A percentile compares a stretch with the other conserved stretches of the same genome.
Evolutionary conservation across 2,329 filamentous ascomycete genomes (phyloP).

Genomic region (Scorias spongiosa): DNA sequence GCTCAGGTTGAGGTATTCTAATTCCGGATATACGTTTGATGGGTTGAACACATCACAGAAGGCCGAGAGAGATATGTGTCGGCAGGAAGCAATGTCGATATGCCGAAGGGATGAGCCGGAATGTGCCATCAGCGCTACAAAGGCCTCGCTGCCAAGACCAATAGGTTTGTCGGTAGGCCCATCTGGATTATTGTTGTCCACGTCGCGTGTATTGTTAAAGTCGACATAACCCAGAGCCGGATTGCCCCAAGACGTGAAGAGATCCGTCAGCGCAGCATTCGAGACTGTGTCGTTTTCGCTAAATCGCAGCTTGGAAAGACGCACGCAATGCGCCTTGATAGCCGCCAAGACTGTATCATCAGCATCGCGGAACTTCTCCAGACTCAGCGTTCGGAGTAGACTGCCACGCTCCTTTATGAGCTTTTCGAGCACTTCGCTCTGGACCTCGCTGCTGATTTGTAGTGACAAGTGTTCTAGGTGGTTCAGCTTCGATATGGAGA

Average conservation of each 20-base stretch:
- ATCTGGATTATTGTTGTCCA: conserved; percentile 56
- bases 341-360: conserved; percentile 55
- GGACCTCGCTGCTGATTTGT: conserved; percentile 44
- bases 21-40: conserved; percentile 47
- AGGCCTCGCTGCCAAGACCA: conserved; percentile 61
- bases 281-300: conserved; percentile 62
- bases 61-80: conserved; percentile 58
- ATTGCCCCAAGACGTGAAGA: conserved; percentile 69
- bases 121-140: conserved; percentile 70
- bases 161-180: conserved; percentile 42
- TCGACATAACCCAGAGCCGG: conserved; percentile 55
- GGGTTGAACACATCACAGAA: conserved; percentile 61
- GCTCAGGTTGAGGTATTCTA: conserved; percentile 51
- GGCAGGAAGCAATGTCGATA: conserved; percentile 69
- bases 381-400: conserved; percentile 59
- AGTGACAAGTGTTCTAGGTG: conserved; percentile 63
- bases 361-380: conserved; percentile 51
- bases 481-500: conserved; percentile 44
- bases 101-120: conserved; percentile 51
- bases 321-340: conserved; percentile 54
- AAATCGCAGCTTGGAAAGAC: conserved; percentile 63
- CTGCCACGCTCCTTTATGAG: conserved; percentile 49
- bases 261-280: conserved; percentile 53
- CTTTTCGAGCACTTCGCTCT: conserved; percentile 42
- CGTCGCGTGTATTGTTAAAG: conserved; percentile 59